phyloP scores from a whole-genome alignment of 2,329 filamentous ascomycete species.

The Phialocephala subalpina region DNA sequence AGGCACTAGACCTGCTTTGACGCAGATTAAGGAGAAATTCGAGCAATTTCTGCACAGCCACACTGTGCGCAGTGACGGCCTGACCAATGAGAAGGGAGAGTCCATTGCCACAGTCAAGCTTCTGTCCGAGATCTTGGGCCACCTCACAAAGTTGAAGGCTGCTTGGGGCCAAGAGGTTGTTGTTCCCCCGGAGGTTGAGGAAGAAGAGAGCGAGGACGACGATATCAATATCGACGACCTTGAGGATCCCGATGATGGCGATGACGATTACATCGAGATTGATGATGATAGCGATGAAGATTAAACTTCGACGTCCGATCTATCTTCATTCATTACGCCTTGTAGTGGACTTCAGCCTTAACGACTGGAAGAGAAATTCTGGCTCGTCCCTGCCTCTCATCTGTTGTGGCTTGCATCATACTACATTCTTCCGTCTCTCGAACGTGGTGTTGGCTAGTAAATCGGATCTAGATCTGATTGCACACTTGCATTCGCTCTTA shows the following conservation, averaged over 20 bases:
- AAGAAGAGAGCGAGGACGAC: no score
- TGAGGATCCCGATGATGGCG: no score
- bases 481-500: background rate
- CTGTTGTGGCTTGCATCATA: background rate
- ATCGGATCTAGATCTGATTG: background rate
- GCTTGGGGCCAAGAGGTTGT: background rate
- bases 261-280: no score
- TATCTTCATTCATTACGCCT: no score
- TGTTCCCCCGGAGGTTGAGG: background rate
- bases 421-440: background rate
- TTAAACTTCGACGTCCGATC: no score
- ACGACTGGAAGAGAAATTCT: no score
- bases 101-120: slow-evolving; percentile 17
- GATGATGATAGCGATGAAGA: no score
- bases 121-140: background rate
- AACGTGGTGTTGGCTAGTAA: background rate
- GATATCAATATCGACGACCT: no score
- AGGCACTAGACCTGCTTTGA: no score
- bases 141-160: slow-evolving; percentile 5
- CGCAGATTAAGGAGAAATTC: no score
- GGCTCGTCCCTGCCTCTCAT: background rate
- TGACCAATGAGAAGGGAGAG: slow-evolving; percentile 14
- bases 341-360: background rate
- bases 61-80: no score
- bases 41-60: no score